Evolutionary conservation across 352 stramenopile species (phyloP).

Genomic region (Globisporangium rhizosaccharum): DNA sequence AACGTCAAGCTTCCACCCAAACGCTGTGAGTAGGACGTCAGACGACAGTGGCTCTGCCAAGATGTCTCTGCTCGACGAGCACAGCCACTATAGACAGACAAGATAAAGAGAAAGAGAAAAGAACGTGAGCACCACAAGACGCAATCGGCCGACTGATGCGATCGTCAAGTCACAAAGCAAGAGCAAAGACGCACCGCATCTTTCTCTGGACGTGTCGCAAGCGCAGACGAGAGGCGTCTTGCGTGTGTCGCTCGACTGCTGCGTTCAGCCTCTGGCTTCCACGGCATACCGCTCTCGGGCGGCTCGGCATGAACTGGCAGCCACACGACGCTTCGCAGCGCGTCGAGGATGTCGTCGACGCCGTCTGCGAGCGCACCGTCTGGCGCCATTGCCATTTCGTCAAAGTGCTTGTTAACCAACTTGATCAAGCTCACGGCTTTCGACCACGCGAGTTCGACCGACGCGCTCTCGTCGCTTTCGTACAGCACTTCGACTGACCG

Average conservation of each 20-base stretch:
- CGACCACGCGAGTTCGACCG: constrained; percentile 20
- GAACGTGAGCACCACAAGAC: not conserved
- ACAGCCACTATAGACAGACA: constrained; percentile 45
- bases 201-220: constrained; percentile 36
- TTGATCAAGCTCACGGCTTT: constrained; percentile 55
- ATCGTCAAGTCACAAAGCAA: constrained; percentile 1
- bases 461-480: constrained; percentile 12
- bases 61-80: constrained; percentile 46
- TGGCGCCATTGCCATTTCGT: constrained; percentile 34
- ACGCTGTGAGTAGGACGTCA: constrained; percentile 40
- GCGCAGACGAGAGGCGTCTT: constrained; percentile 31
- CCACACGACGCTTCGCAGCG: constrained; percentile 33
- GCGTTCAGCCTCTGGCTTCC: constrained; percentile 14
- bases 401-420: constrained; percentile 76
- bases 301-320: constrained; percentile 28
- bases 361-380: constrained; percentile 5
- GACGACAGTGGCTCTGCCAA: constrained; percentile 50
- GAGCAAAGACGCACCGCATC: constrained; percentile 42
- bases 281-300: constrained; percentile 51
- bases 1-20: constrained; percentile 47
- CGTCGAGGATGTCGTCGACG: constrained; percentile 24
- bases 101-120: not conserved
- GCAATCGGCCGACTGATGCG: not conserved
- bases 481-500: constrained; percentile 53
- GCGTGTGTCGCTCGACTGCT: not conserved